phyloP scores from a whole-genome alignment of 2,329 filamentous ascomycete genomes.

The Aspergillus carbonarius region DNA sequence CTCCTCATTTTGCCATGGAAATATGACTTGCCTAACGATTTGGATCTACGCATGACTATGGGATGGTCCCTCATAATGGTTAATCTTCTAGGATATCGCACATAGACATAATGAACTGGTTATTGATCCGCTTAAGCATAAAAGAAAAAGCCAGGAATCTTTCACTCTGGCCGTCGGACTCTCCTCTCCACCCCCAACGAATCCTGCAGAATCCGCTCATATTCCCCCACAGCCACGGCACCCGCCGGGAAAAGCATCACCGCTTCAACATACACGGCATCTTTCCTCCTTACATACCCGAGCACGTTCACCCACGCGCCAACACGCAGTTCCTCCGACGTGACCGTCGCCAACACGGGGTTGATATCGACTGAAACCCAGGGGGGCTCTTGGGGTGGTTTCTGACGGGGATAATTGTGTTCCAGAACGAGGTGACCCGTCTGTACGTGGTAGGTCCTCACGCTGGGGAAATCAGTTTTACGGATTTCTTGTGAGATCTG shows the following conservation, averaged over 20 bases:
- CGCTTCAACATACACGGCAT: slow-evolving; percentile 62
- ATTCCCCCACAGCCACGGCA: slow-evolving; percentile 67
- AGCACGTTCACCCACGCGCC: slow-evolving; percentile 91
- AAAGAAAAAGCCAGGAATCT: background rate
- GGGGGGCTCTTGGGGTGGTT: slow-evolving; percentile 37
- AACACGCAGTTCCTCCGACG: slow-evolving; percentile 61
- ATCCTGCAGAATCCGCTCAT: slow-evolving; percentile 61
- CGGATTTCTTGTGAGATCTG: background rate
- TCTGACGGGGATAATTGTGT: slow-evolving; percentile 58
- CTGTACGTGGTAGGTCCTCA: slow-evolving; percentile 57
- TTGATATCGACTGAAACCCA: slow-evolving; percentile 67
- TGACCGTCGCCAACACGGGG: slow-evolving; percentile 66
- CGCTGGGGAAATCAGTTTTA: slow-evolving; percentile 44
- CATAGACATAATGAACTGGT: background rate
- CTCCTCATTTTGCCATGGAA: background rate
- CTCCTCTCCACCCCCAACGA: slow-evolving; percentile 35
- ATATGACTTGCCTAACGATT: slow-evolving; percentile 1
- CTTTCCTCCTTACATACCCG: slow-evolving; percentile 62
- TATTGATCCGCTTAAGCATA: background rate
- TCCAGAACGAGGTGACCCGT: slow-evolving; percentile 66
- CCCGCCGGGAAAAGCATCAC: slow-evolving; percentile 76
- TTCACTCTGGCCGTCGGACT: slow-evolving; percentile 15
- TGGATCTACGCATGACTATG: background rate
- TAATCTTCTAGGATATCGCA: background rate
- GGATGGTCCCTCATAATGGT: background rate